Evolutionary conservation across 352 stramenopile genomes (phyloP), one percentile per base, ranked within the genome.

Genomic region (Pythium biforme): DNA sequence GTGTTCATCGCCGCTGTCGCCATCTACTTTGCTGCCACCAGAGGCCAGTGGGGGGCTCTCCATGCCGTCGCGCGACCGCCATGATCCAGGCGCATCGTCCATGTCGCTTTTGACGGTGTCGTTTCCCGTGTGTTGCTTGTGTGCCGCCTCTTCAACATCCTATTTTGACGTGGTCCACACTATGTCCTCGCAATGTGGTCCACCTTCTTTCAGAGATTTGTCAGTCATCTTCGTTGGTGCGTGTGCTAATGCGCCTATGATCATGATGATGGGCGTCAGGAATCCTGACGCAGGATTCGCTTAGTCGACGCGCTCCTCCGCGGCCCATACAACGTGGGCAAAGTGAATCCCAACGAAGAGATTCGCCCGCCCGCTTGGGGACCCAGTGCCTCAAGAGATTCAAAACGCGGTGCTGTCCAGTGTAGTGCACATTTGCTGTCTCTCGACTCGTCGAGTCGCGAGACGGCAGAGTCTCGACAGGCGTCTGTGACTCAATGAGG

Each of bases 201-300:
- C 46, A 53, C 46, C 6, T n/a, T 14, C 11, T n/a, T 19, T 10
- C 9, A 14, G 34, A 11, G 5, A 14, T 10, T 41, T 43, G 6
- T 43, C 31, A 37, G 31, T 37, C 31, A 37, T 37, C 31, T 27
- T 4, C 4, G 3, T 39, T 37, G 26, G 17, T 17, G 46, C 11
- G 46, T 53, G 25, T 31, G 46, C 46, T 53, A 53, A 53, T 53
- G 46, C 31, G 31, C 8, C n/a, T n/a, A n/a, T n/a, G n/a, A n/a
- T n/a, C n/a, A n/a, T n/a, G n/a, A 34, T 34, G 37, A 43, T 19
- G 14, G 19, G 37, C 14, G 14, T 1, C 8, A 14, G 1, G 25
- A 19, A 6, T n/a, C n/a, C n/a, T n/a, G n/a, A n/a, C n/a, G n/a
- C n/a, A n/a, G 25, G 46, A 53, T 53, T 53, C 46, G 46, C 23